Evolutionary conservation across 306 rosid genomes (phyloP).

Genomic region (Betula pendula): DNA sequence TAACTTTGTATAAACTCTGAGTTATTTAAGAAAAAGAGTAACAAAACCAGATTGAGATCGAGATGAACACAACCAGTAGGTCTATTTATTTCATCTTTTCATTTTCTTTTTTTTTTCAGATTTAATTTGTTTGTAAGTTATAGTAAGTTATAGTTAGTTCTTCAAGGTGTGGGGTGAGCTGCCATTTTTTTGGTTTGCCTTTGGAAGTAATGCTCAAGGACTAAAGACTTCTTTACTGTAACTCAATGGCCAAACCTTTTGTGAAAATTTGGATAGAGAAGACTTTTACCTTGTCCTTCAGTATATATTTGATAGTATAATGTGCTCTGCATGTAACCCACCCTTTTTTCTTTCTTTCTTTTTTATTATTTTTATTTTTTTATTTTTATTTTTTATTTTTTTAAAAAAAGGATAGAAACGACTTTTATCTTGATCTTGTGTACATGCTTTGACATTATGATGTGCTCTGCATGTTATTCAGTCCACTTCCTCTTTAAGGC

Average conservation of each 20-base stretch:
- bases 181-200: conserved; percentile 25
- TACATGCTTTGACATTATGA: background rate
- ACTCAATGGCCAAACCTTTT: conserved; percentile 13
- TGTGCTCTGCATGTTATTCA: background rate
- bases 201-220: conserved; percentile 22
- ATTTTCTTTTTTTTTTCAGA: conserved; percentile 23
- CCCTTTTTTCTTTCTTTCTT: no score
- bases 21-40: conserved; percentile 31
- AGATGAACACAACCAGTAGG: conserved; percentile 39
- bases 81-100: conserved; percentile 30
- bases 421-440: background rate
- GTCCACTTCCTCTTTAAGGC: background rate
- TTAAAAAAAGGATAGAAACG: conserved; percentile 3
- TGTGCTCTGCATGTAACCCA: background rate
- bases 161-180: conserved; percentile 48
- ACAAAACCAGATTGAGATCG: conserved; percentile 21
- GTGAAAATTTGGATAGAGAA: conserved; percentile 16
- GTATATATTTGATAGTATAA: background rate
- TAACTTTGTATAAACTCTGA: conserved; percentile 30
- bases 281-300: background rate
- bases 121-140: conserved; percentile 32
- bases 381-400: no score
- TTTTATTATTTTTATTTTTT: no score
- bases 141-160: conserved; percentile 46
- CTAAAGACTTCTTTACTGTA: conserved; percentile 7